phyloP scores from a whole-genome alignment of 257 asterid genomes.

The Salvia miltiorrhiza region DNA sequence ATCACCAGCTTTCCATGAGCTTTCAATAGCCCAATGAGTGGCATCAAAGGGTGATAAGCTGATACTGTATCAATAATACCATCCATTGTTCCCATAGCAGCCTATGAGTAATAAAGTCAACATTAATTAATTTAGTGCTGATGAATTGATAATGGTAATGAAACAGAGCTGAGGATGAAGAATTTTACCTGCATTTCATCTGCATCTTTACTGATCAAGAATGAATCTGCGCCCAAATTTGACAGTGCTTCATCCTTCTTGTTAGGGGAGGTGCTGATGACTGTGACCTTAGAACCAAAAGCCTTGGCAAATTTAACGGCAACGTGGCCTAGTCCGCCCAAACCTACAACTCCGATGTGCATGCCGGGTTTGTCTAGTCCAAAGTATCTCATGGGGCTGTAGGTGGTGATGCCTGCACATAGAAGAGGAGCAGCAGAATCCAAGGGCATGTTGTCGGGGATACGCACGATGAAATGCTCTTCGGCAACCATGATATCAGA shows the following conservation, averaged over 20 bases:
- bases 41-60: constrained; percentile 33
- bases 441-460: constrained; percentile 38
- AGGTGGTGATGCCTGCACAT: constrained; percentile 48
- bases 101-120: no score
- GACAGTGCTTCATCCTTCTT: constrained; percentile 38
- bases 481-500: constrained; percentile 39
- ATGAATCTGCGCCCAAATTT: constrained; percentile 33
- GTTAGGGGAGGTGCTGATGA: constrained; percentile 28
- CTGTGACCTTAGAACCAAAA: constrained; percentile 34
- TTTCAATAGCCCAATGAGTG: constrained; percentile 33
- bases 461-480: constrained; percentile 36
- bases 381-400: constrained; percentile 34
- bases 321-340: constrained; percentile 46
- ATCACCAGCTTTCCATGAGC: constrained; percentile 40
- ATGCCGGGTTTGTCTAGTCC: constrained; percentile 41
- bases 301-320: constrained; percentile 44
- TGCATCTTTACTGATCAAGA: constrained; percentile 16
- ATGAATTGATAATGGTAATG: no score
- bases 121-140: no score
- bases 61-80: constrained; percentile 45
- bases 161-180: no score
- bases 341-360: constrained; percentile 38
- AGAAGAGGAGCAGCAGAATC: constrained; percentile 39
- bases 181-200: not conserved
- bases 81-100: constrained; percentile 36